Percentiles rank a stretch among this genome's conserved stretches.
Conservation (phyloP, 2,329 filamentous ascomycete species). For the Elsinoe batatas region DNA sequence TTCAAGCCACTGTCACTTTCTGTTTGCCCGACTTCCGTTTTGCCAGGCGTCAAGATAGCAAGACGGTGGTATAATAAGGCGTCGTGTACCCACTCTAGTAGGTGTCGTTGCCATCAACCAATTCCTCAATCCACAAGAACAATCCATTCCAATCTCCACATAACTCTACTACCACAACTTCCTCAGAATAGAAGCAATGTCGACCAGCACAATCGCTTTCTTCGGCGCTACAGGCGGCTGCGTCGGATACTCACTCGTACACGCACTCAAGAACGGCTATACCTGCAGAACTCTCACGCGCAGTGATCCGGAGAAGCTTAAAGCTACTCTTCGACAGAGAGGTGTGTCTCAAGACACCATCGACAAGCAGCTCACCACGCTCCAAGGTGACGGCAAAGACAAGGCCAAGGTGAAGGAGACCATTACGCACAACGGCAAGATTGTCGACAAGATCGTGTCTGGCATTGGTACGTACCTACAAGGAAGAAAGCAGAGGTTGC, state of each 20-base stretch:
- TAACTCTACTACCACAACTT: neutral
- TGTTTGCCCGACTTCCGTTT: too few relatives aligned
- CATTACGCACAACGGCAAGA: conserved; percentile 24
- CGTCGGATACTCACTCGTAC: conserved; percentile 34
- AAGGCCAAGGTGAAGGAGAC: conserved; percentile 29
- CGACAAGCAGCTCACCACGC: conserved; percentile 36
- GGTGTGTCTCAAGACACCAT: conserved; percentile 29
- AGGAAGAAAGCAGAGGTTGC: conserved; percentile 15
- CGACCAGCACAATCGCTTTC: conserved; percentile 35
- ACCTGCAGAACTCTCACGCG: conserved; percentile 40
- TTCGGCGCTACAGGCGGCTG: conserved; percentile 45
- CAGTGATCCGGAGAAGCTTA: conserved; percentile 39
- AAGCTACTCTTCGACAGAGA: conserved; percentile 32
- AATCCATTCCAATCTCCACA: neutral
- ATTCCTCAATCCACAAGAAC: neutral
- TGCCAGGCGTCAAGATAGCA: too few relatives aligned
- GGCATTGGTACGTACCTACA: conserved; percentile 35
- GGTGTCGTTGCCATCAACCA: neutral
- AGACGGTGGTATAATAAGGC: too few relatives aligned
- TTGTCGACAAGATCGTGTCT: conserved; percentile 37
- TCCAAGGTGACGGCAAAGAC: conserved; percentile 39
- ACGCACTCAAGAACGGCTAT: conserved; percentile 36
- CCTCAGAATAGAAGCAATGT: neutral
- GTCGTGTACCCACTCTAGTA: neutral
- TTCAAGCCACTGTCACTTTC: too few relatives aligned